Percentiles rank a stretch among this genome's conserved stretches.
phyloP scores from a whole-genome alignment of 306 rosid species.

The Lathyrus tuberosus region DNA sequence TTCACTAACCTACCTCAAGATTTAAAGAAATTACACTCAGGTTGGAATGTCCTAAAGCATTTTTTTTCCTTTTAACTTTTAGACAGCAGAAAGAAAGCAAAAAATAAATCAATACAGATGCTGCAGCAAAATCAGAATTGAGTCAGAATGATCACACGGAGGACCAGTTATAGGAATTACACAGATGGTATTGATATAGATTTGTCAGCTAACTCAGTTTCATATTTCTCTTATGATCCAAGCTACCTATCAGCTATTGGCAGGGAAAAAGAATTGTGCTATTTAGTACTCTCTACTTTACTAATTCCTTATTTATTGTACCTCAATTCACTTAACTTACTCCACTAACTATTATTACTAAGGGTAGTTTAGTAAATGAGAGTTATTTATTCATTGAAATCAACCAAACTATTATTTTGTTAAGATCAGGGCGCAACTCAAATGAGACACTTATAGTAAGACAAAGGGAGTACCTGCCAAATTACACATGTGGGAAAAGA shows the following conservation, averaged over 20 bases:
- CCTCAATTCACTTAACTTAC: no score
- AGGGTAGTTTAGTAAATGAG: no score
- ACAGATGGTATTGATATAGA: neutral
- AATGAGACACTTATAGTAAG: no score
- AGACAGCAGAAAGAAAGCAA: neutral
- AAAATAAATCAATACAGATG: neutral
- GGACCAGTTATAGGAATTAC: neutral
- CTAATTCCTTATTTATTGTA: no score
- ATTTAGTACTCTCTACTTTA: neutral
- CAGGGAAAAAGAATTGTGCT: neutral
- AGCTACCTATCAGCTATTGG: neutral
- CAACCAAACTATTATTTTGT: no score
- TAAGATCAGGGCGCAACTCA: no score
- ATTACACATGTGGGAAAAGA: neutral
- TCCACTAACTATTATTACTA: no score
- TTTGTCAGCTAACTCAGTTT: conserved; percentile 11
- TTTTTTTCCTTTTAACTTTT: conserved; percentile 2
- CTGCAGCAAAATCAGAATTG: neutral
- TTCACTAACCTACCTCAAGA: conserved; percentile 6
- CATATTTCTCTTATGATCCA: neutral
- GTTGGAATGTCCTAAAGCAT: neutral
- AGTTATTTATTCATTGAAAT: no score
- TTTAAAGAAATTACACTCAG: conserved; percentile 1
- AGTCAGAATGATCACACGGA: neutral
- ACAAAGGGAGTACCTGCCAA: neutral